phyloP scores from a whole-genome alignment of 768 basidiomycete genomes.

The Lactarius akahatsu region DNA sequence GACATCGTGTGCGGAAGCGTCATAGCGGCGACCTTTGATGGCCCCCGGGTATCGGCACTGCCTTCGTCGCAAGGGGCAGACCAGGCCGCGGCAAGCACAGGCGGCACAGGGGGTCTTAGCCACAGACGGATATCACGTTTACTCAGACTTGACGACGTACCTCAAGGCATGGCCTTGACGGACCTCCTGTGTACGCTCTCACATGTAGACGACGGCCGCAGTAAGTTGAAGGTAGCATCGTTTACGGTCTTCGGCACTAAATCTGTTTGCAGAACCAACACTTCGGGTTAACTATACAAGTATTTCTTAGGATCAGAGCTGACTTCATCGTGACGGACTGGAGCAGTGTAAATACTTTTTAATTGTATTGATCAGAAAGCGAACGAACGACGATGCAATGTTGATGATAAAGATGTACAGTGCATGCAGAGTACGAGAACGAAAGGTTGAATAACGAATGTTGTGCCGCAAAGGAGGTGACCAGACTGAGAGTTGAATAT shows the following conservation, averaged over 20 bases:
- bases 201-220: neutral
- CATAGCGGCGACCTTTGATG: neutral
- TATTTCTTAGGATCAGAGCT: neutral
- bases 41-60: neutral
- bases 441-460: slow-evolving; percentile 9
- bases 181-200: slow-evolving; percentile 5
- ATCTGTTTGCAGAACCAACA: neutral
- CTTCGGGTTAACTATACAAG: neutral
- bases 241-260: neutral
- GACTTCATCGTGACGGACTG: neutral
- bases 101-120: neutral
- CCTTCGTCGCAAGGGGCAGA: neutral
- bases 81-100: neutral
- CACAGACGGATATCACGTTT: neutral
- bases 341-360: slow-evolving; percentile 11
- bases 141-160: neutral
- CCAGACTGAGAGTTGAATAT: neutral
- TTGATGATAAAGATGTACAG: slow-evolving; percentile 27
- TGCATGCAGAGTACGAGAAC: slow-evolving; percentile 25
- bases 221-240: neutral
- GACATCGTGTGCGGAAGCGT: neutral
- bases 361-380: slow-evolving; percentile 20
- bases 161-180: neutral
- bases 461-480: slow-evolving; percentile 15
- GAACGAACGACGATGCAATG: slow-evolving; percentile 23